A percentile compares a stretch with the other conserved stretches of the same genome.
These are phyloP conservation scores for Atkinsonella hypoxylon DNA, from an alignment of 2,329 filamentous ascomycete genomes.

Conservation along the genomic window DNA sequence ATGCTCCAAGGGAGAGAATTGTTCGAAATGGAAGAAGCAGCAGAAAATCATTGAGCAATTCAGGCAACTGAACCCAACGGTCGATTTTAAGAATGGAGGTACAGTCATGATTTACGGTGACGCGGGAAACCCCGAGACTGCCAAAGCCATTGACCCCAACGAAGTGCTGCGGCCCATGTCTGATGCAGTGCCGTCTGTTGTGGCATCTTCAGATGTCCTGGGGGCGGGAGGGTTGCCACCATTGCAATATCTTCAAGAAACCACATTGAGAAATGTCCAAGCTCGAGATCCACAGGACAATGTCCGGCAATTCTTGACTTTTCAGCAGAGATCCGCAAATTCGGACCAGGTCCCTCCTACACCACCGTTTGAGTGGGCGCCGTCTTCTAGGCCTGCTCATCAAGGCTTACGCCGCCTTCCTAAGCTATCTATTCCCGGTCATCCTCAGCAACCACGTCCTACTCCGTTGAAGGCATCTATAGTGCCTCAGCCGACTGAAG, in stretches of 20 bases:
- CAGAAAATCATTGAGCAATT: slow-evolving; percentile 66
- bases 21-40: slow-evolving; percentile 69
- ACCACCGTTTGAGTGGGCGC: slow-evolving; percentile 56
- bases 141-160: slow-evolving; percentile 42
- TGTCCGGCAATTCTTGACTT: slow-evolving; percentile 79
- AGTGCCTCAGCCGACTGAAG: slow-evolving; percentile 14
- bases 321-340: slow-evolving; percentile 51
- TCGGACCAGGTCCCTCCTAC: slow-evolving; percentile 50
- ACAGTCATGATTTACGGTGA: slow-evolving; percentile 68
- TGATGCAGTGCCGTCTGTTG: slow-evolving; percentile 66
- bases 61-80: slow-evolving; percentile 60
- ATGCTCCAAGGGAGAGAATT: slow-evolving; percentile 79
- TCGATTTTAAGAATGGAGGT: slow-evolving; percentile 41
- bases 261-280: slow-evolving; percentile 56
- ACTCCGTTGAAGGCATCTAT: slow-evolving; percentile 17
- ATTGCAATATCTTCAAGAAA: slow-evolving; percentile 61
- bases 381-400: slow-evolving; percentile 34
- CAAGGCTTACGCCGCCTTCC: slow-evolving; percentile 46
- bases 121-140: slow-evolving; percentile 63
- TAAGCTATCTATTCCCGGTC: slow-evolving; percentile 47
- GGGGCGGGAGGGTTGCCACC: slow-evolving; percentile 54
- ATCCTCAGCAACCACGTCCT: slow-evolving; percentile 17
- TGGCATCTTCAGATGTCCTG: slow-evolving; percentile 84
- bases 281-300: slow-evolving; percentile 80
- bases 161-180: slow-evolving; percentile 54